Evolutionary conservation across 129 eudicot species (phyloP).

Genomic region (Mikania micrantha): DNA sequence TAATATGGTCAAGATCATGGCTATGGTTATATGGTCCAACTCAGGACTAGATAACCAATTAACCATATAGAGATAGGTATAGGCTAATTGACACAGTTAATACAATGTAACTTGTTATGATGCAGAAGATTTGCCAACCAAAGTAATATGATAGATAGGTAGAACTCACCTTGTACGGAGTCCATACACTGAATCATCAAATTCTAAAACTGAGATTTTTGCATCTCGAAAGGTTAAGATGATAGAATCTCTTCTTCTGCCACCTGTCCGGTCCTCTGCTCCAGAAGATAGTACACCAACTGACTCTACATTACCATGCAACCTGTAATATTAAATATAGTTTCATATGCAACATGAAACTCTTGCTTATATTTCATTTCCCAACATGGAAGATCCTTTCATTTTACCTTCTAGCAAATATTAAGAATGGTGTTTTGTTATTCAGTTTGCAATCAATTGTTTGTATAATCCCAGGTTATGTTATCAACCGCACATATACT

Average conservation of each 20-base stretch:
- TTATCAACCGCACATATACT: background rate
- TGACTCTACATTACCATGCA: slow-evolving; percentile 94
- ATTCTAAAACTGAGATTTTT: slow-evolving; percentile 85
- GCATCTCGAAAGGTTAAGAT: slow-evolving; percentile 84
- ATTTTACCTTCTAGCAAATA: background rate
- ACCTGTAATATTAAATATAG: slow-evolving; percentile 38
- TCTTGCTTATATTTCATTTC: background rate
- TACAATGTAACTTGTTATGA: background rate
- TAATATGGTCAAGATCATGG: background rate
- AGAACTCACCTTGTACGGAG: slow-evolving; percentile 71
- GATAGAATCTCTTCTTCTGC: slow-evolving; percentile 88
- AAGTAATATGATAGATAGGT: background rate
- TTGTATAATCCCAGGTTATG: background rate
- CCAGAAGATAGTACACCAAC: slow-evolving; percentile 61
- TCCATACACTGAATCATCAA: slow-evolving; percentile 82
- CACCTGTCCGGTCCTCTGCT: slow-evolving; percentile 51
- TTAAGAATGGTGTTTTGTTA: background rate
- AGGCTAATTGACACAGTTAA: background rate
- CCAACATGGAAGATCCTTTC: background rate
- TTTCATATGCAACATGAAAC: background rate
- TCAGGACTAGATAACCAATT: slow-evolving; percentile 3
- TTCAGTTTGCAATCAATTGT: background rate
- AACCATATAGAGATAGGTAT: background rate
- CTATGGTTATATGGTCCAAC: background rate
- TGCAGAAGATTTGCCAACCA: background rate